A percentile compares a stretch with the other conserved stretches of the same genome.
phyloP scores from a whole-genome alignment of 306 rosid species.

The Pterocarpus santalinus region DNA sequence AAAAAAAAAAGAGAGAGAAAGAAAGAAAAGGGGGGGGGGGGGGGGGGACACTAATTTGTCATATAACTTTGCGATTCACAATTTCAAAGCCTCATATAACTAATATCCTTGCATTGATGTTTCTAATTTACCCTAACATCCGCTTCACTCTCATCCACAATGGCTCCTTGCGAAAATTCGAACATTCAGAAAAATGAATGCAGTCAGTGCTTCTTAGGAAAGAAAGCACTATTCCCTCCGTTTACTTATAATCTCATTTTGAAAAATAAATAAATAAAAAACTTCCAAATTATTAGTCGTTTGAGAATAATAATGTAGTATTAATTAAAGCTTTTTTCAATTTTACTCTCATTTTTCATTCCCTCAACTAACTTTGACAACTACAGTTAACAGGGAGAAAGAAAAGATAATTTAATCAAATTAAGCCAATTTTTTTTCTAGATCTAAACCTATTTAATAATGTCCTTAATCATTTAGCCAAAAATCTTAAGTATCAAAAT shows the following conservation, averaged over 20 bases:
- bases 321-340: too few species aligned
- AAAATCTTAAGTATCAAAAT: neutral
- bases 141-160: neutral
- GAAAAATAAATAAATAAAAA: too few species aligned
- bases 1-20: neutral
- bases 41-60: neutral
- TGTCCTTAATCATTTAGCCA: neutral
- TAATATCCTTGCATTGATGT: neutral
- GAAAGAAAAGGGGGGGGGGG: too few species aligned
- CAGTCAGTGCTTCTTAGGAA: constrained; percentile 11
- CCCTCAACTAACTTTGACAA: neutral
- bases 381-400: neutral
- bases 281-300: neutral
- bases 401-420: neutral
- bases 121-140: too few species aligned
- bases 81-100: neutral
- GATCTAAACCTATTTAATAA: too few species aligned
- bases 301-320: too few species aligned
- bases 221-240: constrained; percentile 1
- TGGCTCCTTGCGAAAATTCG: constrained; percentile 1
- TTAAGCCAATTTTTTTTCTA: too few species aligned
- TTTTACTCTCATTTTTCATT: neutral
- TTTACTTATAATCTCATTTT: neutral
- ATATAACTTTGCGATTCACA: neutral
- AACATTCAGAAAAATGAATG: constrained; percentile 16